Percentiles rank a stretch among this genome's conserved stretches.
phyloP scores from a whole-genome alignment of 305 asterid genomes.

The Striga hermonthica region DNA sequence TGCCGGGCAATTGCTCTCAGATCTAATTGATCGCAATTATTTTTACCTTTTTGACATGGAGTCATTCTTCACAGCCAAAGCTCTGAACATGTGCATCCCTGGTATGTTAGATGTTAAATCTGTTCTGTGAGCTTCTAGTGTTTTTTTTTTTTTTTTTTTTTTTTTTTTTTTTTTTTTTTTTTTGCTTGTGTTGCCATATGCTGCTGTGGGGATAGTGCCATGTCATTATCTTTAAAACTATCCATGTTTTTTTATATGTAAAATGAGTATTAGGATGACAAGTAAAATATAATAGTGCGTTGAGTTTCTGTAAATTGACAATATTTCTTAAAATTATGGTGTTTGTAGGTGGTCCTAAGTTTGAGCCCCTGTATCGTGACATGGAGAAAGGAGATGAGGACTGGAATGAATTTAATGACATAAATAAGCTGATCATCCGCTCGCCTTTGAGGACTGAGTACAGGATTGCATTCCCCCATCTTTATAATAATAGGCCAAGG shows the following conservation, averaged over 20 bases:
- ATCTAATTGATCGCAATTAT: conserved; percentile 89
- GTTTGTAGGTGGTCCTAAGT: conserved; percentile 93
- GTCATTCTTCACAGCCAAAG: conserved; percentile 98
- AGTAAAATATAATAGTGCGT: neutral
- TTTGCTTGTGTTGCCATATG: conserved; percentile 10
- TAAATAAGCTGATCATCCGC: conserved; percentile 90
- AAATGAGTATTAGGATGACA: conserved; percentile 13
- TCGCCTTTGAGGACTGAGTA: conserved; percentile 98
- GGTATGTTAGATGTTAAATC: conserved; percentile 46
- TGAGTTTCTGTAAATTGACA: conserved; percentile 2
- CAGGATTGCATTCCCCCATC: conserved; percentile 95
- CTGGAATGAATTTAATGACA: conserved; percentile 99
- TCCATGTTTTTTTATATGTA: neutral
- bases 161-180: neutral
- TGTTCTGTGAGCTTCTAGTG: conserved; percentile 1
- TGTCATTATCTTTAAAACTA: neutral
- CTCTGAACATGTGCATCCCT: conserved; percentile 99
- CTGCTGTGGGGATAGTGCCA: neutral
- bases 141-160: neutral
- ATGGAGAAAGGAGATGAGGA: conserved; percentile 99
- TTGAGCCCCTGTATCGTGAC: conserved; percentile 97
- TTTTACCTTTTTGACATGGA: conserved; percentile 99
- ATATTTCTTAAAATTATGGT: conserved; percentile 17
- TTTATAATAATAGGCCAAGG: conserved; percentile 94
- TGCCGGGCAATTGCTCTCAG: conserved; percentile 98